Evolutionary conservation across 2,329 filamentous ascomycete species (phyloP), one percentile per base, ranked within the genome.

Genomic region (Stagonosporopsis chrysanthemi): DNA sequence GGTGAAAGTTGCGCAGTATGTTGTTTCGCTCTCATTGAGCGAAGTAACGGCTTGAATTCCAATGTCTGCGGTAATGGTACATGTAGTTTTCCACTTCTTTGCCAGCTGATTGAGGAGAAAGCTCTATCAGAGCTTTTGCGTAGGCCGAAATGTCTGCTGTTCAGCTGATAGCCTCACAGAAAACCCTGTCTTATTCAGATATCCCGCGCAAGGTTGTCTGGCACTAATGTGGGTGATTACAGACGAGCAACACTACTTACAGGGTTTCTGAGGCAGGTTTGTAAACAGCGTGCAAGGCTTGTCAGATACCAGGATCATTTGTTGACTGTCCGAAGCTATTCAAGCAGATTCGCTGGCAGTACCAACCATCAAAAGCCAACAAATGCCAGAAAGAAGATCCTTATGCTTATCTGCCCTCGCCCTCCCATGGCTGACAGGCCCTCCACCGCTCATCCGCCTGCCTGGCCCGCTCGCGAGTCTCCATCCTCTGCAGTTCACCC

Each of bases 401-500:
- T 11, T 17, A 39, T 17, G 1, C 12, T 15, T 40, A 15, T 7
- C 3, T 2, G 1, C n/a, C n/a, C 1, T 44, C 26, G 7, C 40
- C 38, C 8, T 26, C 7, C 7, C 26, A 33, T 1, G 29, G 26
- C 26, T 45, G 9, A 4, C 28, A 39, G 0, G 35, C 26, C 15
- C 36, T 8, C 19, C 28, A 8, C 19, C 19, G 43, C 31, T 57
- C 43, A 1, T 33, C 19, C 2, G 24, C 22, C 43, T 66, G 60
- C 24, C 62, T 53, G 6, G 39, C 14, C 1, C 40, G 46, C 49
- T 64, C 62, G 7, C 35, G 40, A 8, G 23, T 41, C 17, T 64
- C 61, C 64, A 65, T 62, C 5, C 41, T 8, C 24, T 39, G 38
- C 24, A 64, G 26, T 12, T 65, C 61, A 6, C 28, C 15, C 33